Evolutionary conservation across 345 rosid species (phyloP).

Genomic region (Lepidium aucheri): DNA sequence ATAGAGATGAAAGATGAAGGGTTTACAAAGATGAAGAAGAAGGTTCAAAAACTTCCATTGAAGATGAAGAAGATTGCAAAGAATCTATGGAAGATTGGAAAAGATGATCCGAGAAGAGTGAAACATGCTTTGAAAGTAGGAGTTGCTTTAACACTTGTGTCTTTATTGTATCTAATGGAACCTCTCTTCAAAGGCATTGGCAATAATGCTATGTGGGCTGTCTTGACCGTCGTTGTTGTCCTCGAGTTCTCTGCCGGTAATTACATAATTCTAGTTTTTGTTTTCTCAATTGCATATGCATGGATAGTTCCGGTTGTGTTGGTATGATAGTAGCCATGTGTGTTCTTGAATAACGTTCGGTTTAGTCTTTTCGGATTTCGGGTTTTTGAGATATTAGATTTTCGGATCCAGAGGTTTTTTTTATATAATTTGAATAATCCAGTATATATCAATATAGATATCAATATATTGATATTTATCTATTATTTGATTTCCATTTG

Average conservation of each 20-base stretch:
- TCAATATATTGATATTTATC: too few species aligned
- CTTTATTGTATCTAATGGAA: constrained; percentile 49
- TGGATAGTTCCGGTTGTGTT: too few species aligned
- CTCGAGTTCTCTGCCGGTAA: constrained; percentile 82
- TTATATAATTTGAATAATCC: too few species aligned
- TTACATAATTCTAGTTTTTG: too few species aligned
- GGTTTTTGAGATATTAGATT: too few species aligned
- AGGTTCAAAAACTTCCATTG: neutral
- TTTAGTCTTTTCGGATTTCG: too few species aligned
- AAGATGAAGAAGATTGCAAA: constrained; percentile 34
- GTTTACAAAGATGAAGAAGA: constrained; percentile 18
- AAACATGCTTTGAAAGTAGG: constrained; percentile 89
- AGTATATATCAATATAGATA: too few species aligned
- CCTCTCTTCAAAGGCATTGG: constrained; percentile 66
- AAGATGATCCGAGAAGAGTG: constrained; percentile 70
- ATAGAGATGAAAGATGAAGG: constrained; percentile 8
- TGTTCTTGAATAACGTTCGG: too few species aligned
- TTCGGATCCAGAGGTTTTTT: too few species aligned
- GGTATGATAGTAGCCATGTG: too few species aligned
- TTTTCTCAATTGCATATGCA: too few species aligned
- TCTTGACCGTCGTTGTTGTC: constrained; percentile 82
- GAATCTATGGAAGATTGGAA: constrained; percentile 42
- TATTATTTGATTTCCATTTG: too few species aligned
- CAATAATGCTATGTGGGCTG: constrained; percentile 65
- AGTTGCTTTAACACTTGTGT: constrained; percentile 53